These are phyloP conservation scores for Kodamaea jinghongensis DNA, from an alignment of 805 yeast species.

Conservation along the genomic window DNA sequence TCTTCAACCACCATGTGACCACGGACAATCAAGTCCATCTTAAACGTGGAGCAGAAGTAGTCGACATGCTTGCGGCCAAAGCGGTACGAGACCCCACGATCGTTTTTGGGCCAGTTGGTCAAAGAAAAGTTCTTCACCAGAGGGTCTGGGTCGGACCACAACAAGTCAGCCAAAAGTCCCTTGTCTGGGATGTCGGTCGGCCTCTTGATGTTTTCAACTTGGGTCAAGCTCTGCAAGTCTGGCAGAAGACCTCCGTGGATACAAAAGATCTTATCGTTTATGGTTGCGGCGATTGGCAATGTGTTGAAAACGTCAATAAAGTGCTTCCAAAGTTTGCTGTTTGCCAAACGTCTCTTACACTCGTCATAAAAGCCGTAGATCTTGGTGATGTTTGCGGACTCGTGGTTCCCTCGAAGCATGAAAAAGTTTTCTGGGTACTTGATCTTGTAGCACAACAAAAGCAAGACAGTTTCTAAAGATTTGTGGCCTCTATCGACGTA, in stretches of 20 bases:
- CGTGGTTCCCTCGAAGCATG: slow-evolving; percentile 60
- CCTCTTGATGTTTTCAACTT: slow-evolving; percentile 67
- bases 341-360: slow-evolving; percentile 50
- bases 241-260: slow-evolving; percentile 78
- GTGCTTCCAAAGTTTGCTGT: slow-evolving; percentile 47
- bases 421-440: slow-evolving; percentile 61
- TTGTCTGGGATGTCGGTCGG: slow-evolving; percentile 85
- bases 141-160: slow-evolving; percentile 82
- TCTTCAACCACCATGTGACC: slow-evolving; percentile 92
- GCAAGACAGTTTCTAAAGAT: slow-evolving; percentile 52
- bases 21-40: slow-evolving; percentile 73
- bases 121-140: slow-evolving; percentile 30
- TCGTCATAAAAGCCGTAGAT: slow-evolving; percentile 62
- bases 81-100: slow-evolving; percentile 78
- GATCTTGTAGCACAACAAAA: slow-evolving; percentile 52
- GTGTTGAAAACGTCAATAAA: slow-evolving; percentile 57
- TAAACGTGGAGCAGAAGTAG: slow-evolving; percentile 60
- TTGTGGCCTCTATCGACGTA: slow-evolving; percentile 61
- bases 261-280: slow-evolving; percentile 56
- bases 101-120: slow-evolving; percentile 73
- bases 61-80: slow-evolving; percentile 75
- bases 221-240: slow-evolving; percentile 58
- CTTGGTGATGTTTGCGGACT: slow-evolving; percentile 55
- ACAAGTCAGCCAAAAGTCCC: slow-evolving; percentile 71
- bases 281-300: slow-evolving; percentile 60